A percentile compares a stretch with the other conserved stretches of the same genome.
phyloP scores from a whole-genome alignment of 306 rosid genomes.

The Urtica urens region DNA sequence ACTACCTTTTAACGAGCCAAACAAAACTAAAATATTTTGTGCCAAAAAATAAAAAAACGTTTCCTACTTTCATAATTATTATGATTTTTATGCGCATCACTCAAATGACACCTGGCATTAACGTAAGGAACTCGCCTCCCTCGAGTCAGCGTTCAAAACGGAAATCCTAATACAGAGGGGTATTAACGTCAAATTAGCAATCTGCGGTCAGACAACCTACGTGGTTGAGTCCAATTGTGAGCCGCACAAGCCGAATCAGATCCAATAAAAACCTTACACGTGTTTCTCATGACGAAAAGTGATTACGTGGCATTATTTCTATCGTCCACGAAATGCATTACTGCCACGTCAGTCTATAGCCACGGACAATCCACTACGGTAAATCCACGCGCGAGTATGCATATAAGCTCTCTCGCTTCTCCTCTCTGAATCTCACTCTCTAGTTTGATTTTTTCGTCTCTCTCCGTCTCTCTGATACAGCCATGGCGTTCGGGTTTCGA shows the following conservation, averaged over 20 bases:
- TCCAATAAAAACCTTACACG: slow-evolving; percentile 35
- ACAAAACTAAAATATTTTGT: too few species aligned
- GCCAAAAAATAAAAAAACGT: too few species aligned
- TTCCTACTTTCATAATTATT: too few species aligned
- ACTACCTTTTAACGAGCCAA: too few species aligned
- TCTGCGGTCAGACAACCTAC: slow-evolving; percentile 1
- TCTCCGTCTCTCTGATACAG: slow-evolving; percentile 3
- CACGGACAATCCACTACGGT: slow-evolving; percentile 12
- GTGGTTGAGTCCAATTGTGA: slow-evolving; percentile 15
- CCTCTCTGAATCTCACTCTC: slow-evolving; percentile 15
- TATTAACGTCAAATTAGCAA: slow-evolving; percentile 8
- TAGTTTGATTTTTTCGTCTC: slow-evolving; percentile 12
- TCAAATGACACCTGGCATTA: too few species aligned
- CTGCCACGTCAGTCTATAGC: slow-evolving; percentile 15
- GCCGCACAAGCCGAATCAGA: background rate
- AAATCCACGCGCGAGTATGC: background rate
- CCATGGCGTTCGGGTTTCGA: slow-evolving; percentile 70
- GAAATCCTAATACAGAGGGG: background rate
- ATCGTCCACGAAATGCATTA: background rate
- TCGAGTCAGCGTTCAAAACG: too few species aligned
- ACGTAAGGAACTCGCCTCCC: too few species aligned
- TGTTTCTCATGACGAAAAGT: slow-evolving; percentile 20
- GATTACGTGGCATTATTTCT: rapidly evolving
- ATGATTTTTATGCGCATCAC: too few species aligned
- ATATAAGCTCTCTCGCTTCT: slow-evolving; percentile 17